Base-by-base conservation (phyloP, 805 yeast species). In the Saitoella complicata region DNA sequence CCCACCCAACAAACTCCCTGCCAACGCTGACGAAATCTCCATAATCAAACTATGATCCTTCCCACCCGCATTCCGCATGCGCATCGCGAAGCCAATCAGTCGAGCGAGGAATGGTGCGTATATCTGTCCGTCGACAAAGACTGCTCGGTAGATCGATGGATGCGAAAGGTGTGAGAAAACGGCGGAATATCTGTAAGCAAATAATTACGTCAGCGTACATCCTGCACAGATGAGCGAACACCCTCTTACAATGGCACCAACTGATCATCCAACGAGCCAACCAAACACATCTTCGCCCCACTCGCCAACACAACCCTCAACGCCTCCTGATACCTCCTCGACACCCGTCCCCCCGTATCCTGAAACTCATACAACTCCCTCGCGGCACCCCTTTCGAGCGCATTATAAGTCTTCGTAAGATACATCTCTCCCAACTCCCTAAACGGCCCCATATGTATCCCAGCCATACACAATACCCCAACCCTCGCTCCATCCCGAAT, bases 211-310 rank as follows among this genome's bases (percentile, higher is more conserved):
- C 21, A 21, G 21, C 4, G 21, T 21, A 21, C 21, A 21, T 4
- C n/a, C n/a, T n/a, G n/a, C n/a, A n/a, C n/a, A n/a, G n/a, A n/a
- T 21, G 2, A 21, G 21, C 4, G 21, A 21, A 21, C 21, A 21
- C 4, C 4, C 4, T 3, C 21, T 21, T 2, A 21, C 21, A 88
- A 61, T 4, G 98, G 98, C 2, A 88, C 95, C 54, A 91, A 61
- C 61, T 86, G 98, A 61, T 91, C 98, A 58, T 91, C 85, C 31
- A 86, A 75, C 0, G 95, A 83, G 0, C 95, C 97, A 31, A 87
- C 78, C 55, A 80, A 79, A 7, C 85, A 73, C 5, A 88, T 57
- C 56, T 86, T 87, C 35, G 79, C 84, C 49, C 87, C 82, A 48
- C 75, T 72, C 6, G 70, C 67, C 11, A 87, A 71, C 31, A 85